Evolutionary conservation across 23 red algal species (phyloP).

Genomic region (Cyanidium caldarium): DNA sequence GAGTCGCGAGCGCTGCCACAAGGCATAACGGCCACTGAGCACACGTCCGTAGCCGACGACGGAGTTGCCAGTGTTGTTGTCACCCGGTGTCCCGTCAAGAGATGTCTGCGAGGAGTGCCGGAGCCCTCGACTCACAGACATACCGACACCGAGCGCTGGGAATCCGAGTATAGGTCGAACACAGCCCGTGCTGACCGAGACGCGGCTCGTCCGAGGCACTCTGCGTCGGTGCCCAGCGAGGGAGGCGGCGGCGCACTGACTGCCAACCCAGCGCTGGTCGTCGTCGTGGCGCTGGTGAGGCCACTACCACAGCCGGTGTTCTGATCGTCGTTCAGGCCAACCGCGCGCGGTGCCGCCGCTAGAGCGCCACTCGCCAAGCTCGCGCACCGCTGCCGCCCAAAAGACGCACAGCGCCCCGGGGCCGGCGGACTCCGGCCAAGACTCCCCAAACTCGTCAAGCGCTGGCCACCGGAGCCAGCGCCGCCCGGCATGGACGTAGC

Average conservation of each 20-base stretch:
- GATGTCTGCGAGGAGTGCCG: too few species aligned
- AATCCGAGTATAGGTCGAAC: slow-evolving; percentile 8
- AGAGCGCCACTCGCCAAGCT: neutral
- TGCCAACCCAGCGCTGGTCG: neutral
- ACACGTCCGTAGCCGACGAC: neutral
- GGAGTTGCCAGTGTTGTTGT: neutral
- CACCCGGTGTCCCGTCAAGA: too few species aligned
- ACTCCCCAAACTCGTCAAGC: neutral
- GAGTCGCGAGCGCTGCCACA: neutral
- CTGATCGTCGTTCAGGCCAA: neutral
- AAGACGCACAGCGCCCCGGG: neutral
- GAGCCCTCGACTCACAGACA: neutral
- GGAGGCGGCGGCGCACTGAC: neutral
- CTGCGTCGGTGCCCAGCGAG: neutral
- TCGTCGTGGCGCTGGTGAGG: neutral
- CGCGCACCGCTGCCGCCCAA: neutral
- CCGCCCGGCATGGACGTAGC: neutral
- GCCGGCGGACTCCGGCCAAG: neutral
- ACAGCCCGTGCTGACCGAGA: neutral
- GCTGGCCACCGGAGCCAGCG: slow-evolving; percentile 3
- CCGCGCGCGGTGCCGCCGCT: neutral
- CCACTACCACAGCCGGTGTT: neutral
- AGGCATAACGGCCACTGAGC: neutral
- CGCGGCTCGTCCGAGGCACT: neutral
- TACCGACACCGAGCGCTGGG: slow-evolving; percentile 7